Conservation (phyloP, 768 basidiomycete species). For the Suillus fuscotomentosus region DNA sequence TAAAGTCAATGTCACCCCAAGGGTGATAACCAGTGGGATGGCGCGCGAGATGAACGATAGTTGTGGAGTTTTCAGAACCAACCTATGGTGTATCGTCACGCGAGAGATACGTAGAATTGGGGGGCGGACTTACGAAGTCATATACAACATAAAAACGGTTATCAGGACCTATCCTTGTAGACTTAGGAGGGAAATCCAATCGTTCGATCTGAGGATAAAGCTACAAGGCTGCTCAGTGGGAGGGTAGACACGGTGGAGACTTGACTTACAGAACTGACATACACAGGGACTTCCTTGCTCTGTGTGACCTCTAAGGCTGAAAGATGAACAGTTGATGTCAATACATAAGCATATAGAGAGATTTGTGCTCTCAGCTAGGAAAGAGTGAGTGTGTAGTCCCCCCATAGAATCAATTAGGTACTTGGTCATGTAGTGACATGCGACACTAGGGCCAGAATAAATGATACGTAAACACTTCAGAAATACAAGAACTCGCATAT, state of each 20-base stretch:
- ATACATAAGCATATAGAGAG: neutral
- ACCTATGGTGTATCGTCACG: neutral
- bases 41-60: neutral
- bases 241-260: neutral
- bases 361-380: neutral
- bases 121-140: neutral
- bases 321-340: neutral
- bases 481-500: no score
- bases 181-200: neutral
- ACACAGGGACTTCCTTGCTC: neutral
- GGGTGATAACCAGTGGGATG: neutral
- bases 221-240: neutral
- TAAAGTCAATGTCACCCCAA: neutral
- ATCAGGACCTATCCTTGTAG: neutral
- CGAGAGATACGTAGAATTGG: neutral
- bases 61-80: neutral
- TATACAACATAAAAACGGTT: neutral
- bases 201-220: no score
- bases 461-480: no score
- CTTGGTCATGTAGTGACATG: no score
- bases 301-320: neutral
- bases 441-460: no score
- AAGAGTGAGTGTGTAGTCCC: neutral
- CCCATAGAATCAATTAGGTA: neutral
- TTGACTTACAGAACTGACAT: neutral